Base-by-base conservation (phyloP, 768 basidiomycete species). In the Piloderma croceum region DNA sequence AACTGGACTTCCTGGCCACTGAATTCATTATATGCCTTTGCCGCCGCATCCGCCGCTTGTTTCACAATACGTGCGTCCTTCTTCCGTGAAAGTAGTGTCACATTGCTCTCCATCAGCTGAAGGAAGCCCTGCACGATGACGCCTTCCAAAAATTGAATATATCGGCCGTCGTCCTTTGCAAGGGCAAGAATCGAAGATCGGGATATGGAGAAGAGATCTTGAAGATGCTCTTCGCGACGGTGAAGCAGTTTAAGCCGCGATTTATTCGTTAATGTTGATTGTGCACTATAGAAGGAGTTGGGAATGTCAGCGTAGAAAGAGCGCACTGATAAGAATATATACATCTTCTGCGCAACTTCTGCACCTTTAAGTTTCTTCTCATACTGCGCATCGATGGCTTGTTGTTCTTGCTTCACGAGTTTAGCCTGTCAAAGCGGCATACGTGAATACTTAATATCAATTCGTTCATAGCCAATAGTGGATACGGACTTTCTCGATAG, bases 261-360 rank as follows among this genome's bases (percentile, higher is more conserved):
- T 57, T 90, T 92, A 74, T 98, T 99, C 50, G 92, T 96, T 46
- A 94, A 74, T 19, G 89, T 97, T 5, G 94, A 98, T 59, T 94
- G 89, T 6, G 92, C 82, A 50, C 94, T 98, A 52, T 23, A 23
- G 38, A 44, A 25, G 35, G 32, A 41, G 41, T 37, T 15, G 38
- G 27, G 42, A 24, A 21, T 11, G 31, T 18, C 7, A 37, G 36
- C 24, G 22, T 18, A 15, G 18, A 12, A 15, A 27, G 7, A 23
- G 39, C 24, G 18, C 29, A 31, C 17, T 19, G n/a, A 32, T 5
- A 34, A 15, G 19, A 47, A 11, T 4, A 66, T 81, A 44, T 55
- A 94, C 94, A 99, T 98, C 74, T 96, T 98, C 74, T 92, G 90
- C 25, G 91, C 79, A 13, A 90, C 83, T 58, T 98, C 90, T 10